Base-by-base conservation (phyloP, 2,329 filamentous ascomycete genomes). In the Balansia obtecta region DNA sequence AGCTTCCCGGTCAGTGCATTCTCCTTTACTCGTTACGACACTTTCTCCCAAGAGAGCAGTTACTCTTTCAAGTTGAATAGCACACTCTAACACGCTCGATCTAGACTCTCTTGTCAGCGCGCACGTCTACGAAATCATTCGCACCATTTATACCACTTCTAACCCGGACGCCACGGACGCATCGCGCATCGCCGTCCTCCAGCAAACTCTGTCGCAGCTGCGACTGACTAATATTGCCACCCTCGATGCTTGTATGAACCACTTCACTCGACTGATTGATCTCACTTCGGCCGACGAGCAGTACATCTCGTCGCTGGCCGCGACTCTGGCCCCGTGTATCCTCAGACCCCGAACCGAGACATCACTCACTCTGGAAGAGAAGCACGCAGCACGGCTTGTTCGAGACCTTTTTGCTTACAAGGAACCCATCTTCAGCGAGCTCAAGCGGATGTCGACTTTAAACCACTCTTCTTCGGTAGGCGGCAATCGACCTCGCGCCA, bases 111-210 rank as follows among this genome's bases (percentile, higher is more conserved):
- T 98, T 54, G 91, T 98, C 54, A 97, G 93, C 51, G 95, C 89
- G 40, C 91, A 97, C 65, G 89, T 98, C 52, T 98, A 98, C 67
- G 94, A 98, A 71, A 97, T 98, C 63, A 84, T 98, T 64, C 90
- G 95, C 70, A 97, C 89, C 2, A 94, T 98, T 56, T 98, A 98
- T 72, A 84, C 82, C 45, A 89, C 86, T 13, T 84, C 88, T 12
- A 76, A 85, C 45, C 78, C 85, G 41, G 88, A 95, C 51, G 78
- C 80, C 15, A 82, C 83, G 3, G 87, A 95, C 59, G 76, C 82
- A 48, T 83, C 87, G 12, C 86, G 93, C 49, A 79, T 98, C 56
- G 85, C 89, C 50, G 88, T 97, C 53, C 79, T 98, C 34, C 93
- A 98, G 67, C 95, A 93, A 60, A 97, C 93, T 0, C 83, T 98